Evolutionary conservation across 305 asterid genomes (phyloP), one percentile per base, ranked within the genome.

Genomic region (Fraxinus sp.): DNA sequence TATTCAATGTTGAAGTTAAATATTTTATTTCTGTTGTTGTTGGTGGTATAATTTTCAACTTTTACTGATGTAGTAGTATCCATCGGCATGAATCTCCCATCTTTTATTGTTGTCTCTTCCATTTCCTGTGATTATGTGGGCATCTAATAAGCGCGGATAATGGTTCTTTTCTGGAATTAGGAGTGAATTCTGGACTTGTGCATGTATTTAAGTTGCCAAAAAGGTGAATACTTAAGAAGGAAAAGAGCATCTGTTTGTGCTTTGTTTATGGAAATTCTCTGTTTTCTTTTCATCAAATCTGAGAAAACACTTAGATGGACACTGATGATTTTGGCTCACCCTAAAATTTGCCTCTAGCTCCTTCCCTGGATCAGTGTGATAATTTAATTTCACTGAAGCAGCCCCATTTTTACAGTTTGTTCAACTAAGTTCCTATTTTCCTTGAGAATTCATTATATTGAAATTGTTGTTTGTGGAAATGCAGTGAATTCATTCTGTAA

Each of bases 311-410:
- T 24, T 3, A 28, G 26, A 49, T 7, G 59, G 20, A 14, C 59
- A 49, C 59, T 4, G 59, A 49, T 46, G 14, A 46, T 3, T 46
- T 46, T 46, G 18, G 20, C 20, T 14, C 20, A 49, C 59, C 20
- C 20, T 49, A 49, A 49, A 49, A 14, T 49, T 49, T 49, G 1
- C 59, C 7, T 49, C 20, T 49, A 49, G 7, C 59, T 49, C 14
- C 20, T 0, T 49, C 59, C 20, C 59, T 43, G n/a, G 5, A 46
- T 46, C 18, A 46, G 59, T 3, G 20, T 57, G 11, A 6, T 57
- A 7, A 64, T 49, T 79, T 36, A 43, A 57, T 79, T 62, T 62
- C 59, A 22, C 20, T 79, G 82, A 37, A 49, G 72, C 62, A 55
- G 14, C 14, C 55, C 74, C 26, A 36, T 35, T 77, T 77, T 71